Evolutionary conservation across 208 protist genomes (phyloP), one percentile per base, ranked within the genome.

Genomic region (Trypanosoma platydactyli): DNA sequence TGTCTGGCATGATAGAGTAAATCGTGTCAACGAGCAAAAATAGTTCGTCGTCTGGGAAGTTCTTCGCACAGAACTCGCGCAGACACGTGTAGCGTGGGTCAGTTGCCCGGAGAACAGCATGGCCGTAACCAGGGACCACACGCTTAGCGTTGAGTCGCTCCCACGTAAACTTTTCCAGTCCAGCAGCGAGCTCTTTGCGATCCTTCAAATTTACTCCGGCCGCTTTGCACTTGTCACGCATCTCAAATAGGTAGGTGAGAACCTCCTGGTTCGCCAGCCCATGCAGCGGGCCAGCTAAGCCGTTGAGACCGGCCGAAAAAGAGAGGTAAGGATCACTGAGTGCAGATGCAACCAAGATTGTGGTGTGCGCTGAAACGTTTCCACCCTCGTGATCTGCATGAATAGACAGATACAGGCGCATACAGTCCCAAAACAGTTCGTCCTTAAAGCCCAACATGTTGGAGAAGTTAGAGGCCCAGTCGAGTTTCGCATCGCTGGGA

Each of bases 221-320:
- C 41, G 54, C 69, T 50, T 81, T 81, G 71, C 80, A 87, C 54
- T 81, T 71, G 4, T 83, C 76, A 33, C 74, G 82, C 73, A 94
- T 81, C 49, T 78, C 73, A 61, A 82, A 71, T 35, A 96, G 61
- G 73, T 81, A 96, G 12, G 69, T 76, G 35, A 99, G 94, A 35
- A 98, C 96, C 86, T 99, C 97, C 87, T 99, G 98, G 81, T 98
- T 99, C 59, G 97, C 97, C 24, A 99, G 86, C 58, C 98, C 98
- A 81, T 99, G 98, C 49, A 99, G 86, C 52, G 98, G 98, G 20
- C 98, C 98, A 44, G 98, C 98, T 11, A 99, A 88, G 67, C 96
- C 98, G 71, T 93, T 94, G 64, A 98, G 81, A 67, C 96, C 97
- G 18, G 96, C 97, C 59, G 80, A 58, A 67, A 98, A 91, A 54